Percentiles rank a stretch among this genome's conserved stretches.
Conservation (phyloP, 2,329 filamentous ascomycete species). For the Fonsecaea pugnacius region DNA sequence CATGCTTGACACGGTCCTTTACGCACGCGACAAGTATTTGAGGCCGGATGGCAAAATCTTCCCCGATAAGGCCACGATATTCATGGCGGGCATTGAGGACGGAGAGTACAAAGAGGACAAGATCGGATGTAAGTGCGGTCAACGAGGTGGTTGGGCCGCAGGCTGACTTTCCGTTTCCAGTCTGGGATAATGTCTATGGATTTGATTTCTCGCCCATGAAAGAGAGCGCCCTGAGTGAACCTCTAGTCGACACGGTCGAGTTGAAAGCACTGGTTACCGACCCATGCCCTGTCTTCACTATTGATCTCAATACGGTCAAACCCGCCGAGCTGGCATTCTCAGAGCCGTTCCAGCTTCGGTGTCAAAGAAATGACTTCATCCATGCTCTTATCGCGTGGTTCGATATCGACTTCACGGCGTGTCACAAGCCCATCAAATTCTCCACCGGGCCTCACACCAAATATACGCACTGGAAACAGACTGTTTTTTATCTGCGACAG, state of each 20-base stretch:
- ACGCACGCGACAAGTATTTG: constrained; percentile 92
- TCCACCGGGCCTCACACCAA: constrained; percentile 97
- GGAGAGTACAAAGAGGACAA: constrained; percentile 99
- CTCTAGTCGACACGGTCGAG: constrained; percentile 96
- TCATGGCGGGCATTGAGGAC: constrained; percentile 95
- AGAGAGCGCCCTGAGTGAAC: constrained; percentile 88
- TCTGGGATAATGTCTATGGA: constrained; percentile 99
- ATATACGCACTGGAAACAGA: constrained; percentile 99
- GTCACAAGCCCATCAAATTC: constrained; percentile 97
- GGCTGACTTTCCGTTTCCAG: constrained; percentile 53
- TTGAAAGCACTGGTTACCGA: constrained; percentile 96
- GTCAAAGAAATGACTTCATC: constrained; percentile 88
- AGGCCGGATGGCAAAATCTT: constrained; percentile 88
- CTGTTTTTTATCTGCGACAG: constrained; percentile 95
- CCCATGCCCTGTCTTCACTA: constrained; percentile 78
- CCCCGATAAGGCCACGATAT: constrained; percentile 98
- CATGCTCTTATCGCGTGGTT: constrained; percentile 98
- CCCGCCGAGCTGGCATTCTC: constrained; percentile 82
- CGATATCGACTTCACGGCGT: constrained; percentile 97
- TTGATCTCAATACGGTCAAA: constrained; percentile 92
- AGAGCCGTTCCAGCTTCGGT: constrained; percentile 73
- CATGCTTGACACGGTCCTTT: constrained; percentile 98
- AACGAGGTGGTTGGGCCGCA: not conserved
- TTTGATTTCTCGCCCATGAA: constrained; percentile 97
- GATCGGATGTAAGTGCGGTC: constrained; percentile 80